Evolutionary conservation across 805 yeast species (phyloP).

Genomic region (Candida peoriensis): DNA sequence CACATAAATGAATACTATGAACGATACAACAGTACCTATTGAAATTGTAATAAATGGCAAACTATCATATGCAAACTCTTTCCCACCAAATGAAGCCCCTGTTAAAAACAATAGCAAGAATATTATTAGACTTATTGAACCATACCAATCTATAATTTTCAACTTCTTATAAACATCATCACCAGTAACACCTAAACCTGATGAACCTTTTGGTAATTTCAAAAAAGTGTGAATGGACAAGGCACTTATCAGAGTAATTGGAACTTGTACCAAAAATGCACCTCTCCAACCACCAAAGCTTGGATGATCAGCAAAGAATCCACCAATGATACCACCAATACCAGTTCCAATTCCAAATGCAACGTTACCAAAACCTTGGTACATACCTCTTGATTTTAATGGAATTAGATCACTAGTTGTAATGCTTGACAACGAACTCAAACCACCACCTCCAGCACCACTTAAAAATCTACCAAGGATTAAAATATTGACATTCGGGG

Average conservation of each 20-base stretch:
- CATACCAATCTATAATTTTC: conserved; percentile 51
- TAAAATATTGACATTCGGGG: conserved; percentile 38
- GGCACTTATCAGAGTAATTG: conserved; percentile 42
- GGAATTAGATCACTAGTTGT: conserved; percentile 77
- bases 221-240: conserved; percentile 32
- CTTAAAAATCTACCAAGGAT: conserved; percentile 59
- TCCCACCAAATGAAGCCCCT: conserved; percentile 52
- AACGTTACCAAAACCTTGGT: conserved; percentile 78
- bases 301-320: conserved; percentile 39
- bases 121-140: conserved; percentile 40
- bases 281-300: conserved; percentile 39
- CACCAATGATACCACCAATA: conserved; percentile 63
- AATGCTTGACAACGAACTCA: conserved; percentile 67
- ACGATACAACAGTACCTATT: conserved; percentile 30
- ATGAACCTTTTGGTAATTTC: conserved; percentile 44
- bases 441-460: conserved; percentile 91
- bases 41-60: conserved; percentile 27
- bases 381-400: conserved; percentile 69
- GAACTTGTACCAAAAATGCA: conserved; percentile 51
- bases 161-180: conserved; percentile 40
- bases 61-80: conserved; percentile 36
- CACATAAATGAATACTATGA: conserved; percentile 36
- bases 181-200: conserved; percentile 47
- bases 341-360: conserved; percentile 75
- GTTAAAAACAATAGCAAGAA: conserved; percentile 41